Base-by-base conservation (phyloP, 2,329 filamentous ascomycete genomes). In the Fusarium sacchari region DNA sequence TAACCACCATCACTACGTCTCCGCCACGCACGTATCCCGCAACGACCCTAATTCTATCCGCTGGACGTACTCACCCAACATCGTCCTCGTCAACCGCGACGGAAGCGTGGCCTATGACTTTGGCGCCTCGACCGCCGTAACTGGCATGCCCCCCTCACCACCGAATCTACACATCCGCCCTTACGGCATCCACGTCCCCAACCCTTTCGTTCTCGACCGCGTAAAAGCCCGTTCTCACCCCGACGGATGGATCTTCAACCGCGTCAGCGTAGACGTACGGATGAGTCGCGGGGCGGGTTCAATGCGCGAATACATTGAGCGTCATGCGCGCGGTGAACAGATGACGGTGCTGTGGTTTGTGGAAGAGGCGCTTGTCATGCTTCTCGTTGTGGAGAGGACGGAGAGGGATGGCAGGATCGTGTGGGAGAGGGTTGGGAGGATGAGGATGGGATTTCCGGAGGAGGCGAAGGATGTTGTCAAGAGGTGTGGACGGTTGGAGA, bases 341-440 rank as follows among this genome's bases (percentile, higher is more conserved):
- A 82, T 82, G 79, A 81, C 80, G 24, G 74, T 82, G 14, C 61
- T 82, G 34, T 82, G 81, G 81, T 82, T 82, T 52, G 76, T 81
- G 24, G 81, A 82, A 37, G 81, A 82, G 49, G 77, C 78, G 9
- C 66, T 76, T 17, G 77, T 82, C 24, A 77, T 82, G 80, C 69
- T 82, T 9, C 69, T 82, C 34, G 80, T 82, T 5, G 72, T 82
- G 12, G 79, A 82, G 69, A 73, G 76, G 49, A 76, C 75, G 1
- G 61, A 73, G 4, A 66, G 73, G 1, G 73, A 75, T 4, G 64
- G 71, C 0, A 53, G 75, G 4, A 64, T 76, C 0, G 67, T 73
- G 8, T 82, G 81, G 81, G 80, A 82, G 61, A 77, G 81, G 5
- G 79, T 81, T 7, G 81, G 81, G 17, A 73, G 81, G n/a, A 80